Percentiles rank a stretch among this genome's conserved stretches.
These are phyloP conservation scores for Nymphaea colorata DNA, from an alignment of 164 flowering plant genomes.

Conservation along the genomic window DNA sequence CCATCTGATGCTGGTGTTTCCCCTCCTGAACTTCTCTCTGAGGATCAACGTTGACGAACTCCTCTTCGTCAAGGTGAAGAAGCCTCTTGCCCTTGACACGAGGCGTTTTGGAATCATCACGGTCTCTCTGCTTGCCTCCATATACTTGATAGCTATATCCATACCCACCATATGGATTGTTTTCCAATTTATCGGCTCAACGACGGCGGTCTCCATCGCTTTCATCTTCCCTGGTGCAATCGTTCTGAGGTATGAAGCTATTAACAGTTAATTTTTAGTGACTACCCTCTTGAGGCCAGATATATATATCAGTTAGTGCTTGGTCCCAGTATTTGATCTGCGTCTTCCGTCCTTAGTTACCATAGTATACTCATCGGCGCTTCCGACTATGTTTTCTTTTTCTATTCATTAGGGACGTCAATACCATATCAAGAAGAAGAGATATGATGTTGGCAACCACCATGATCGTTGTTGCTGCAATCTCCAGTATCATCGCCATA, in stretches of 20 bases:
- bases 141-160: constrained; percentile 51
- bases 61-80: constrained; percentile 39
- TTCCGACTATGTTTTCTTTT: background rate
- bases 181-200: constrained; percentile 84
- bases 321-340: no score
- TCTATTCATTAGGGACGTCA: constrained; percentile 49
- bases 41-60: constrained; percentile 59
- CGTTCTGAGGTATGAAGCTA: constrained; percentile 45
- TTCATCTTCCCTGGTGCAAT: constrained; percentile 89
- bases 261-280: background rate
- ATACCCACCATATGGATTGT: constrained; percentile 81
- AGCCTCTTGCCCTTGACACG: constrained; percentile 25
- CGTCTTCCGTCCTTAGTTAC: background rate
- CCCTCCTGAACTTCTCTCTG: constrained; percentile 67
- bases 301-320: background rate
- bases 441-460: constrained; percentile 47
- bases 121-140: constrained; percentile 19
- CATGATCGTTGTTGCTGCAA: constrained; percentile 56
- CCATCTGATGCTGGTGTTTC: constrained; percentile 81
- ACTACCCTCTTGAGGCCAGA: background rate
- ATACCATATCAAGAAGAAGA: constrained; percentile 48
- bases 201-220: constrained; percentile 56
- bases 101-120: constrained; percentile 44
- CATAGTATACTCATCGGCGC: background rate
- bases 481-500: constrained; percentile 64